A percentile compares a stretch with the other conserved stretches of the same genome.
These are phyloP conservation scores for Geopyxis carbonaria DNA, from an alignment of 495 filamentous ascomycete species.

Conservation along the genomic window DNA sequence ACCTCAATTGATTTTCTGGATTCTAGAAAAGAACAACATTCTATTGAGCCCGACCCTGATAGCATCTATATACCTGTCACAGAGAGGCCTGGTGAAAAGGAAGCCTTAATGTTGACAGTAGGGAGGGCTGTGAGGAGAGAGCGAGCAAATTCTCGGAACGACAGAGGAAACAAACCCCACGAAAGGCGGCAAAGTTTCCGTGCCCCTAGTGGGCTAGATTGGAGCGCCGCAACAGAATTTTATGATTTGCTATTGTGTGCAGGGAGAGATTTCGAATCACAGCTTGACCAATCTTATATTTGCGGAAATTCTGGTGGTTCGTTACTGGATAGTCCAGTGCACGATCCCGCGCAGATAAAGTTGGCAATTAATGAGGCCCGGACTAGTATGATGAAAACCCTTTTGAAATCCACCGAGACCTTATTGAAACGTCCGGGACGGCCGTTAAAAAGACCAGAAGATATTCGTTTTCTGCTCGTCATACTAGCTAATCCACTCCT, in stretches of 20 bases:
- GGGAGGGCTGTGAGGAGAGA: conserved; percentile 12
- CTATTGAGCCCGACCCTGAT: background rate
- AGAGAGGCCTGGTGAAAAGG: conserved; percentile 20
- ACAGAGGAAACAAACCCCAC: conserved; percentile 9
- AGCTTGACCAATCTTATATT: background rate
- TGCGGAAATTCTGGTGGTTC: background rate
- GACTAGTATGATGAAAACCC: conserved; percentile 45
- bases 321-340: conserved; percentile 3
- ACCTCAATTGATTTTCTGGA: too few species aligned
- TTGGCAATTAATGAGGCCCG: conserved; percentile 48
- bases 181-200: background rate
- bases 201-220: conserved; percentile 55
- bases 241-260: conserved; percentile 53
- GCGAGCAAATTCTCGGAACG: conserved; percentile 2
- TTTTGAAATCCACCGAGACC: conserved; percentile 70
- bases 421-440: conserved; percentile 73
- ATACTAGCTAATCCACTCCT: conserved; percentile 69
- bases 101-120: conserved; percentile 13
- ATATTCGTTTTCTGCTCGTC: conserved; percentile 69
- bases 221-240: conserved; percentile 55
- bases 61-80: conserved; percentile 14
- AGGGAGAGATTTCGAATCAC: conserved; percentile 28
- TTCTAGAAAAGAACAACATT: too few species aligned
- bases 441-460: conserved; percentile 47
- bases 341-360: conserved; percentile 31